Evolutionary conservation across 768 basidiomycete genomes (phyloP), one percentile per base, ranked within the genome.

Genomic region (Pleurotus tuber-regium): DNA sequence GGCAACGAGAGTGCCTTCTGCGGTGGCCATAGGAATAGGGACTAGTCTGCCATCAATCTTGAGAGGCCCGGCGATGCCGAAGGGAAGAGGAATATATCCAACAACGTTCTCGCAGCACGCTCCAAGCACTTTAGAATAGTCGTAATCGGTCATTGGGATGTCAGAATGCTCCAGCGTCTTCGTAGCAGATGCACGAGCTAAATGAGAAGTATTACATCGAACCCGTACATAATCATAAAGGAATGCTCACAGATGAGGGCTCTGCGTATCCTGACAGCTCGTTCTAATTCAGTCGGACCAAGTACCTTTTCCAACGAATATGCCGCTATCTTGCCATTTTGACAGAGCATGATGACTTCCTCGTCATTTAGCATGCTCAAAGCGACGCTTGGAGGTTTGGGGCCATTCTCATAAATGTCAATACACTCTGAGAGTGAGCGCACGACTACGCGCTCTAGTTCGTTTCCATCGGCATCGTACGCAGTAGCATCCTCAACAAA

Each of bases 51-150:
- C 93, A 61, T 99, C 96, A 63, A 99, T 80, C 38, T 82, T 89
- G 30, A 99, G 83, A 2, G 97, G 97, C 2, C 97, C 97, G 9
- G 97, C 97, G 54, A 98, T 87, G 58, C 97, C 97, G 43, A 98
- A 85, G 0, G 97, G 97, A 29, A 99, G 69, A 35, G 96, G 97
- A 66, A 98, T 92, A 67, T 91, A 99, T 25, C 97, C 97, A 42
- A 98, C 83, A 43, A 99, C 97, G 66, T 99, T 98, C 71, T 99
- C 97, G 70, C 97, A 99, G 72, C 96, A 99, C 8, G 96, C 94
- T 52, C 94, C 96, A 48, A 93, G 78, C 29, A 99, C 94, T 7
- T 88, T 83, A 30, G 87, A 85, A 72, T 98, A 99, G 68, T 98
- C 94, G 68, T 97, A 99, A 65, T 85, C 72, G 18, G 79, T 63